phyloP scores from a whole-genome alignment of 257 asterid species.

The Solanum virginianum region DNA sequence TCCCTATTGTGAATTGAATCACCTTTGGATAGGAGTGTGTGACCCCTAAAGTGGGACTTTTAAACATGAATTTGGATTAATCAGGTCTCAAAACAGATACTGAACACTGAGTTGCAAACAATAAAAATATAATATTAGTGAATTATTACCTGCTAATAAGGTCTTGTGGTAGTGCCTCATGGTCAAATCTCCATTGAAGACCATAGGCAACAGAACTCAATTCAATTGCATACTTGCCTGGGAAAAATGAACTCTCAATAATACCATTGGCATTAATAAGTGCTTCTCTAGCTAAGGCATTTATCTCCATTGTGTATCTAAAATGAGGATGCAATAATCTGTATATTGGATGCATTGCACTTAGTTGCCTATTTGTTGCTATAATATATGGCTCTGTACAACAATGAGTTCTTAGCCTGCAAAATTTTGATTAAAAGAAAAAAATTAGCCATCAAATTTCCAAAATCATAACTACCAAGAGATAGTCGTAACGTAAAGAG shows the following conservation, averaged over 20 bases:
- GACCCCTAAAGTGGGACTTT: background rate
- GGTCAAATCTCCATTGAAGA: slow-evolving; percentile 57
- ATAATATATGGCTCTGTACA: slow-evolving; percentile 73
- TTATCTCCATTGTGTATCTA: slow-evolving; percentile 89
- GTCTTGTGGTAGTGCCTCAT: slow-evolving; percentile 58
- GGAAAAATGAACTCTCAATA: slow-evolving; percentile 50
- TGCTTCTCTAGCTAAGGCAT: slow-evolving; percentile 53
- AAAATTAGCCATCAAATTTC: background rate
- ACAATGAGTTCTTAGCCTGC: slow-evolving; percentile 73
- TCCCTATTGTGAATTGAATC: background rate
- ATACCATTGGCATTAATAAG: slow-evolving; percentile 51
- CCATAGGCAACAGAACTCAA: slow-evolving; percentile 52
- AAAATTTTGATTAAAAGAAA: background rate
- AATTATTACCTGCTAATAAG: slow-evolving; percentile 48
- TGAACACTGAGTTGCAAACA: background rate
- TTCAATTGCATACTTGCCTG: slow-evolving; percentile 41
- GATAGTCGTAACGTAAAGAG: no score
- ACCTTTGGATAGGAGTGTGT: background rate
- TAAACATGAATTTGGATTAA: background rate
- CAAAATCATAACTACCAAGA: background rate
- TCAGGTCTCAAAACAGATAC: background rate
- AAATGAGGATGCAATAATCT: slow-evolving; percentile 69
- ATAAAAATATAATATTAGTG: background rate
- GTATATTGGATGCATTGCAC: slow-evolving; percentile 72
- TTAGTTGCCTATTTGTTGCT: slow-evolving; percentile 56